Evolutionary conservation across 2,329 filamentous ascomycete genomes (phyloP), one percentile per base, ranked within the genome.

Genomic region (Verticillium klebahnii): DNA sequence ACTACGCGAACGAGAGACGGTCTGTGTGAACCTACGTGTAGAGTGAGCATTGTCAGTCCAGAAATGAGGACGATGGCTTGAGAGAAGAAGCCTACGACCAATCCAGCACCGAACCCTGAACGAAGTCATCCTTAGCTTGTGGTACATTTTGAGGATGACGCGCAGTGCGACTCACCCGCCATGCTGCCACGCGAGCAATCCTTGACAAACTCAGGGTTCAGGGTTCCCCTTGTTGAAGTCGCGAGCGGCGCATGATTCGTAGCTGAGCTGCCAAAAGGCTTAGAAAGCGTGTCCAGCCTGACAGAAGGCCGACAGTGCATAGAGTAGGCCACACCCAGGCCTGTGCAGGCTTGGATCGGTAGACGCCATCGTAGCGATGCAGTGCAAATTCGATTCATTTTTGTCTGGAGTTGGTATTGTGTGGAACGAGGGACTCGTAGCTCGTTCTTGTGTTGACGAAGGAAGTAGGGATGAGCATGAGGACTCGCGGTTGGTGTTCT

Each of bases 61-160:
- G 90, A 76, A 23, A 93, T 72, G 17, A 93, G 69, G 1, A 89
- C 88, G 57, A 93, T 76, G 1, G 88, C 85, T 70, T 85, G 86
- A 9, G 89, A 92, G 72, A 93, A 92, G 17, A 89, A 78, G 62
- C 87, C 86, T 31, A 93, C 81, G 0, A 88, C 76, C 36, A 93
- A 68, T 1, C 89, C 89, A 3, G 82, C 75, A n/a, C 83, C 68
- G 61, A 90, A 84, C 19, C 88, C 87, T 89, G 60, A 14, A 23
- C 19, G 11, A 23, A 11, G 23, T 25, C 45, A 25, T 5, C 19
- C 3, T 52, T 14, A 6, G 19, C 19, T n/a, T 52, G 45, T n/a
- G 3, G 19, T 3, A 19, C 19, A 12, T 9, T 52, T 19, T 14
- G 11, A 6, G 45, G 14, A 25, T 25, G 45, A 12, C 7, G n/a